Conservation (phyloP, 371 early-diverging fungal species). For the Rhizopus sp. region DNA sequence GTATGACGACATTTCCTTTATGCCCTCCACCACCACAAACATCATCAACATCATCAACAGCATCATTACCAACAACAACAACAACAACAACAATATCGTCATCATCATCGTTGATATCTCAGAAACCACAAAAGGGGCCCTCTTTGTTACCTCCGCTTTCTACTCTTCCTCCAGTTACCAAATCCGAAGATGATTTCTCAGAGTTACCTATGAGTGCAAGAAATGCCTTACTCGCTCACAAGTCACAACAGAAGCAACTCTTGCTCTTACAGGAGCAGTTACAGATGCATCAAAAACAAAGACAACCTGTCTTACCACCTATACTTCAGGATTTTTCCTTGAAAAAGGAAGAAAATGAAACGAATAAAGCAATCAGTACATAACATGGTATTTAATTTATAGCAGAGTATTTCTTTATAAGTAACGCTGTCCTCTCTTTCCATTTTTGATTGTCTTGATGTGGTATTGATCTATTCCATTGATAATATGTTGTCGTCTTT, state of each 20-base stretch:
- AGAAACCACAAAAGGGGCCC: no score
- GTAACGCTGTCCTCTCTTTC: slow-evolving; percentile 27
- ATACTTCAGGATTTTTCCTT: slow-evolving; percentile 9
- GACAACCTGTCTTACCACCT: slow-evolving; percentile 14
- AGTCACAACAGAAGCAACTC: slow-evolving; percentile 41
- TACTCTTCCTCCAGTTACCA: not conserved
- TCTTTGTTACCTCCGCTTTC: no score
- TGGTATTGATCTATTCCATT: slow-evolving; percentile 36
- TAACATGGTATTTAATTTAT: not conserved
- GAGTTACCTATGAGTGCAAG: slow-evolving; percentile 21
- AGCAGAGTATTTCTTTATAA: slow-evolving; percentile 33
- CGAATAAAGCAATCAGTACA: slow-evolving; percentile 13
- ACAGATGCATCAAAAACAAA: slow-evolving; percentile 38
- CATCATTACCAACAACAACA: slow-evolving; percentile 8
- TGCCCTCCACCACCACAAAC: not conserved
- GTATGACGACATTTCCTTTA: slow-evolving; percentile 5
- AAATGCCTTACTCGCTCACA: slow-evolving; percentile 41
- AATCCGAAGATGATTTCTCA: not conserved
- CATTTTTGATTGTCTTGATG: slow-evolving; percentile 20
- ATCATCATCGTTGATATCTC: slow-evolving; percentile 2
- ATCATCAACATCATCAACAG: not conserved
- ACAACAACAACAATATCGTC: slow-evolving; percentile 3
- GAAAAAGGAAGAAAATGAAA: slow-evolving; percentile 15
- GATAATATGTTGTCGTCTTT: slow-evolving; percentile 38
- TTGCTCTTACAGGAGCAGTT: slow-evolving; percentile 45